Percentiles rank a stretch among this genome's conserved stretches.
Conservation (phyloP, 2,329 filamentous ascomycete species). For the Shiraia bambusicola region DNA sequence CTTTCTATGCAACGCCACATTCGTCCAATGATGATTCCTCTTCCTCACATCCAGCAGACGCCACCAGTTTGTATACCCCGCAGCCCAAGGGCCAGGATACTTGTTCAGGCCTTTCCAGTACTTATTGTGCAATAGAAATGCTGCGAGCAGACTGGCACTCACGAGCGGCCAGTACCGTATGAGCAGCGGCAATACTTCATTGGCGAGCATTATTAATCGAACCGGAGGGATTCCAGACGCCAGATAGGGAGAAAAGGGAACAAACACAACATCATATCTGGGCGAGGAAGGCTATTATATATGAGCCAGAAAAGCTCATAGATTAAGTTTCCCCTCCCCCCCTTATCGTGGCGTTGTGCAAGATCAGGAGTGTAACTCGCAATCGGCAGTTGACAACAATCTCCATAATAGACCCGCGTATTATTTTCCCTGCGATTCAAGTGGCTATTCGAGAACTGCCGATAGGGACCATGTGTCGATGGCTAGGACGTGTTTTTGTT, state of each 20-base stretch:
- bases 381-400: conserved; percentile 18
- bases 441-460: conserved; percentile 20
- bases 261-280: too few relatives aligned
- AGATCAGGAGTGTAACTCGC: too few relatives aligned
- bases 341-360: conserved; percentile 4
- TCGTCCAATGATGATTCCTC: conserved; percentile 66
- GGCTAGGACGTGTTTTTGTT: too few relatives aligned
- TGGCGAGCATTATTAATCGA: conserved; percentile 38
- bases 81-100: conserved; percentile 72
- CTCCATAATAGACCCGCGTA: not conserved
- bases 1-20: conserved; percentile 67
- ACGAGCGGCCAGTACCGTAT: conserved; percentile 47
- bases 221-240: not conserved
- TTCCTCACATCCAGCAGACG: conserved; percentile 68
- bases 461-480: conserved; percentile 4
- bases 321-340: not conserved
- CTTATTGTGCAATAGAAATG: conserved; percentile 49
- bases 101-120: conserved; percentile 62
- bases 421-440: not conserved
- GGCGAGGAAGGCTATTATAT: too few relatives aligned
- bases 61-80: conserved; percentile 72
- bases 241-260: too few relatives aligned
- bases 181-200: conserved; percentile 39
- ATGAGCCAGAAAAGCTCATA: not conserved
- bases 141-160: conserved; percentile 32